Evolutionary conservation across 257 asterid genomes (phyloP).

Genomic region (Coffea eugenioides): DNA sequence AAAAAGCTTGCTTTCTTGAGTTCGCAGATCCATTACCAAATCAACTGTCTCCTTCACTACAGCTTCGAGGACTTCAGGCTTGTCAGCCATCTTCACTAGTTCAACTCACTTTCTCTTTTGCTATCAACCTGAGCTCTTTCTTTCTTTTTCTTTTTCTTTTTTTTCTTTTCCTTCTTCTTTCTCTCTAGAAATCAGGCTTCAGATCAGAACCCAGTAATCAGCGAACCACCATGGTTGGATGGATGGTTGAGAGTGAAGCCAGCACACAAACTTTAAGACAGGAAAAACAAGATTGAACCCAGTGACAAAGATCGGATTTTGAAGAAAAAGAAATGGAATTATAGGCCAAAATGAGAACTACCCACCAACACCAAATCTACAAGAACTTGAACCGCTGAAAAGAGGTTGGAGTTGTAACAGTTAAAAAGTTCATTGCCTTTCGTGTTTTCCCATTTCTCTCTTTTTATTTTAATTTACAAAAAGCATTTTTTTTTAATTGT

Average conservation of each 20-base stretch:
- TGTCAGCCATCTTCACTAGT: slow-evolving; percentile 58
- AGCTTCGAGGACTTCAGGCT: slow-evolving; percentile 93
- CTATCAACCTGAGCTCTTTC: neutral
- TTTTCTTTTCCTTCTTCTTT: neutral
- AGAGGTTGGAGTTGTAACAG: slow-evolving; percentile 46
- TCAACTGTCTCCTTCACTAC: slow-evolving; percentile 96
- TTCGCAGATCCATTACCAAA: slow-evolving; percentile 94
- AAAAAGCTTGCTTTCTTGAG: slow-evolving; percentile 14
- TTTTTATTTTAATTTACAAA: slow-evolving; percentile 3
- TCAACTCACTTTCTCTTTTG: neutral
- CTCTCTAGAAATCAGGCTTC: slow-evolving; percentile 17
- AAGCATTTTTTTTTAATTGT: no score
- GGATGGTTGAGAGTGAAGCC: slow-evolving; percentile 17
- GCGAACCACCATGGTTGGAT: slow-evolving; percentile 32
- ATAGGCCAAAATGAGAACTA: slow-evolving; percentile 30
- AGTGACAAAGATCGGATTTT: slow-evolving; percentile 31
- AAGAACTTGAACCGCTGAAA: slow-evolving; percentile 46
- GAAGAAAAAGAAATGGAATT: slow-evolving; percentile 16
- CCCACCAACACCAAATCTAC: slow-evolving; percentile 68
- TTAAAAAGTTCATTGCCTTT: slow-evolving; percentile 42
- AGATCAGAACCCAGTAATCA: slow-evolving; percentile 33
- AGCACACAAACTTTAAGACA: neutral
- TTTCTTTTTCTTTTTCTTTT: no score
- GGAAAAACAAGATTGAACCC: slow-evolving; percentile 17
- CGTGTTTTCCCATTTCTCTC: slow-evolving; percentile 26